Evolutionary conservation across 1,284 basidiomycete species (phyloP).

Genomic region (Exobasidium rhododendri): DNA sequence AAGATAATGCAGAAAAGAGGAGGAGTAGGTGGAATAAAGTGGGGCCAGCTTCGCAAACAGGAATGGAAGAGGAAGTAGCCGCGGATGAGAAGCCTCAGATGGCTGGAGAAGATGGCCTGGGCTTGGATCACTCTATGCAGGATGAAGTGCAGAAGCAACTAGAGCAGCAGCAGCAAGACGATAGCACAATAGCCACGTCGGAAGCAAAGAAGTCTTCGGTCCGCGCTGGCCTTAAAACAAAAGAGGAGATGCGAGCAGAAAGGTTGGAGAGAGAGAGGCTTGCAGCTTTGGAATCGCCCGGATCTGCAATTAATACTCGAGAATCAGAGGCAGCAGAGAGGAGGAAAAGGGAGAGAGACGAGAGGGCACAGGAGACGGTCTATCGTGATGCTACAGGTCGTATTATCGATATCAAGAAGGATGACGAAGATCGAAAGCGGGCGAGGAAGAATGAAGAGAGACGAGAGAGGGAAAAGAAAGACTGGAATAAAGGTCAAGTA

Average conservation of each 20-base stretch:
- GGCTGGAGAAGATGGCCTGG: slow-evolving; percentile 9
- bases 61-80: slow-evolving; percentile 3
- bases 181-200: background rate
- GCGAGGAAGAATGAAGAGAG: slow-evolving; percentile 18
- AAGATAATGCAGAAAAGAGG: slow-evolving; percentile 1
- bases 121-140: slow-evolving; percentile 4
- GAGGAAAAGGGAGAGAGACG: slow-evolving; percentile 24
- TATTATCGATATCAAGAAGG: slow-evolving; percentile 81
- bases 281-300: slow-evolving; percentile 9
- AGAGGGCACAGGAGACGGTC: slow-evolving; percentile 71
- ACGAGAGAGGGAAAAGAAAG: slow-evolving; percentile 65
- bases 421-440: slow-evolving; percentile 72
- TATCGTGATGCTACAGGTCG: slow-evolving; percentile 87
- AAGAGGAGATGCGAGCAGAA: slow-evolving; percentile 36
- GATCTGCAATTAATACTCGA: background rate
- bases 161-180: background rate
- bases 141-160: background rate
- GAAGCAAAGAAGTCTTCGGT: slow-evolving; percentile 7
- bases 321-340: slow-evolving; percentile 12
- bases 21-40: slow-evolving; percentile 18
- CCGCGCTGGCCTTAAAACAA: slow-evolving; percentile 29
- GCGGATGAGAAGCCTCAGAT: slow-evolving; percentile 15
- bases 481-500: slow-evolving; percentile 91
- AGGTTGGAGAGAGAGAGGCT: slow-evolving; percentile 24
- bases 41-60: background rate